Conservation (phyloP, 2,329 filamentous ascomycete species). For the Oidium heveae region DNA sequence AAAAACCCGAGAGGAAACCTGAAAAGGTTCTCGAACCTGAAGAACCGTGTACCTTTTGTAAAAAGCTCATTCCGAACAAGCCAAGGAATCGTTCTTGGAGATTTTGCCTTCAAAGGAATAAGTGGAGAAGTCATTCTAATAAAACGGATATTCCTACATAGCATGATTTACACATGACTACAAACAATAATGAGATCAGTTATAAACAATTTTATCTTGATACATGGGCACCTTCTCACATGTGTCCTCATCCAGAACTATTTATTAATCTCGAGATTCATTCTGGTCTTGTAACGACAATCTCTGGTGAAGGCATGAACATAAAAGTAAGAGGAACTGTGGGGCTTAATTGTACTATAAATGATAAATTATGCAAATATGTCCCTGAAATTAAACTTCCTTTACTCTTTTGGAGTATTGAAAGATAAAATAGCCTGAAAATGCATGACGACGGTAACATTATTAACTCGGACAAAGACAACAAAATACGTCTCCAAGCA, state of each 20-base stretch:
- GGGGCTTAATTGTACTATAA: neutral
- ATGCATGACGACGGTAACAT: neutral
- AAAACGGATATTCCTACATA: no score
- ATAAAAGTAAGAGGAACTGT: neutral
- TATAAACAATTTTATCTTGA: neutral
- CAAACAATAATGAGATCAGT: no score
- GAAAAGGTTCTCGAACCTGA: no score
- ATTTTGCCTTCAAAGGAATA: no score
- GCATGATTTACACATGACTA: no score
- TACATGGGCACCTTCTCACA: neutral
- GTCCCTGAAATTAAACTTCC: neutral
- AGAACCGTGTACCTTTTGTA: no score
- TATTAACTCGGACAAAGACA: neutral
- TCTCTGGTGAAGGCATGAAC: neutral
- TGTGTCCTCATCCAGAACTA: neutral
- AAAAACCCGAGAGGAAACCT: no score
- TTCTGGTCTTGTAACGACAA: neutral
- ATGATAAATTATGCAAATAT: neutral
- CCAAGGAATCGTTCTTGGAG: no score
- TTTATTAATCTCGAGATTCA: neutral
- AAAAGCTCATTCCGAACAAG: no score
- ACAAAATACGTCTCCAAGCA: neutral
- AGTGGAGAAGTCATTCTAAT: no score
- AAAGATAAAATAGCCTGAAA: neutral
- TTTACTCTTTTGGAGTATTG: neutral